Percentiles rank a stretch among this genome's conserved stretches.
These are phyloP conservation scores for Urtica urens DNA, from an alignment of 306 rosid species.

Conservation along the genomic window DNA sequence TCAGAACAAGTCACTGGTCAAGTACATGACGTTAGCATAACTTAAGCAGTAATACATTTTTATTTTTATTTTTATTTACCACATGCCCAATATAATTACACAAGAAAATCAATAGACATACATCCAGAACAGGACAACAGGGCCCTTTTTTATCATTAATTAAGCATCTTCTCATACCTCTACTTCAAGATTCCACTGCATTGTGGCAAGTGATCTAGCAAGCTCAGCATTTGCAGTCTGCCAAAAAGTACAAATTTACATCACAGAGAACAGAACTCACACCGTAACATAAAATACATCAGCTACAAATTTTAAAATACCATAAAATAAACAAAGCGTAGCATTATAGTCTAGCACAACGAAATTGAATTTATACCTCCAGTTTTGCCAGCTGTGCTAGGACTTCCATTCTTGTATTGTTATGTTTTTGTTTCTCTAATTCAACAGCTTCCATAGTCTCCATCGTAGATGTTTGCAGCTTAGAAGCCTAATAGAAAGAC, in stretches of 20 bases:
- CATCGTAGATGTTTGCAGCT: slow-evolving; percentile 76
- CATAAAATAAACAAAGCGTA: too few species aligned
- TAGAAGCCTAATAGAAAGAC: slow-evolving; percentile 55
- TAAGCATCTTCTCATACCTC: slow-evolving; percentile 58
- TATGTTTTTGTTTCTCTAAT: slow-evolving; percentile 85
- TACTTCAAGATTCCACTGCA: slow-evolving; percentile 79
- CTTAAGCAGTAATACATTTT: too few species aligned
- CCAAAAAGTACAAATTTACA: slow-evolving; percentile 16
- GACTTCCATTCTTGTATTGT: slow-evolving; percentile 85
- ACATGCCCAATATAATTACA: not conserved
- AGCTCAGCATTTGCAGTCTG: slow-evolving; percentile 92
- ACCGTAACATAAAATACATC: too few species aligned
- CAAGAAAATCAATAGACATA: slow-evolving; percentile 3
- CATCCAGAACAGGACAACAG: too few species aligned
- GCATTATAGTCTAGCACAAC: slow-evolving; percentile 7
- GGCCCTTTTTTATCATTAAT: too few species aligned
- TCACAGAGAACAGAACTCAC: too few species aligned
- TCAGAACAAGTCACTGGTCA: not conserved
- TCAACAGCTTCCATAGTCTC: slow-evolving; percentile 98
- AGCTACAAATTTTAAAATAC: too few species aligned
- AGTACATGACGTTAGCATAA: not conserved
- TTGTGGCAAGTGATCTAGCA: slow-evolving; percentile 73
- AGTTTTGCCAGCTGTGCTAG: slow-evolving; percentile 64
- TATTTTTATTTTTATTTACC: too few species aligned
- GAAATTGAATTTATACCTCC: slow-evolving; percentile 48